These are phyloP conservation scores for Byssoonygena ceratinophila DNA, from an alignment of 2,329 filamentous ascomycete species.

Conservation along the genomic window DNA sequence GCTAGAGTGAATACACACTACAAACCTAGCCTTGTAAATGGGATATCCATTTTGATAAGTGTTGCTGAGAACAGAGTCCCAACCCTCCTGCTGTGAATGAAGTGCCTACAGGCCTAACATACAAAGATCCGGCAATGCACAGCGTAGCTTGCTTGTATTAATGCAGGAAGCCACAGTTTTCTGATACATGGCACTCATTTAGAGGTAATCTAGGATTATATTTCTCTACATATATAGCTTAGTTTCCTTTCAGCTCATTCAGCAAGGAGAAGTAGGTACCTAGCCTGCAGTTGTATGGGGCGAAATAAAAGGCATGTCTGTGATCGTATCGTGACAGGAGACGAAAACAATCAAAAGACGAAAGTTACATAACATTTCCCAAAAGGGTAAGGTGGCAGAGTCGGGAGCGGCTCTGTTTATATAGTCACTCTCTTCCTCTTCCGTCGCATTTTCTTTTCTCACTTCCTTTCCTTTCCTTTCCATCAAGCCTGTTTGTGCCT, in stretches of 20 bases:
- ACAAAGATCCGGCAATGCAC: not conserved
- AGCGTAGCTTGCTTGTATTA: not conserved
- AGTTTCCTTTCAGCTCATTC: too few species aligned
- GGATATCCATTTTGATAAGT: too few species aligned
- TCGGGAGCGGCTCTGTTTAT: not conserved
- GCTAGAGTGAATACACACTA: too few species aligned
- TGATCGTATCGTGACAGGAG: not conserved
- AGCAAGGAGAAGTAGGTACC: too few species aligned
- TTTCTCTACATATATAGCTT: too few species aligned
- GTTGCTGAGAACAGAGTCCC: too few species aligned
- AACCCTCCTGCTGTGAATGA: too few species aligned
- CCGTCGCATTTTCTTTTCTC: not conserved
- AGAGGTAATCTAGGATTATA: too few species aligned
- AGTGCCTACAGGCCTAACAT: too few species aligned
- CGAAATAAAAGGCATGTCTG: not conserved
- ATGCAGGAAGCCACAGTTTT: not conserved
- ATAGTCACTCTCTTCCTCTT: not conserved
- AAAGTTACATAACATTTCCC: constrained; percentile 4
- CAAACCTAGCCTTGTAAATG: too few species aligned
- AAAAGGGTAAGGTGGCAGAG: constrained; percentile 5
- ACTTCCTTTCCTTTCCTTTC: not conserved
- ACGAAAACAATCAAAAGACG: not conserved
- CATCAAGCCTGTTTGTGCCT: not conserved
- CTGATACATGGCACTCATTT: not conserved
- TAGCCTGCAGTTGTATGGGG: too few species aligned